Conservation (phyloP, 345 rosid genomes). For the Hibiscus trionum region DNA sequence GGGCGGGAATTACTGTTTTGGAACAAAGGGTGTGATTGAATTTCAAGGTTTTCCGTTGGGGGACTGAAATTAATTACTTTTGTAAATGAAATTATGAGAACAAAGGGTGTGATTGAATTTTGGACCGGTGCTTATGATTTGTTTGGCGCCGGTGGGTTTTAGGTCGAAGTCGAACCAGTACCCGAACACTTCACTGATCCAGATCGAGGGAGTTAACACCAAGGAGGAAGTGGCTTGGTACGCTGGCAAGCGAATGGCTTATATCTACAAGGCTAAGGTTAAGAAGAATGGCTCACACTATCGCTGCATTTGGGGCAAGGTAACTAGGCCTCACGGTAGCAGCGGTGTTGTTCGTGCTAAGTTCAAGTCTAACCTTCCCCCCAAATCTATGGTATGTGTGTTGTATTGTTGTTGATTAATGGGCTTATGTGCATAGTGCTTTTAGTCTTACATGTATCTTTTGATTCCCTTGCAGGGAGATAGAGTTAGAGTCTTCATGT, state of each 20-base stretch:
- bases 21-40: not conserved
- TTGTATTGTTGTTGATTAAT: not conserved
- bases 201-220: not conserved
- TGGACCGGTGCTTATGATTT: not conserved
- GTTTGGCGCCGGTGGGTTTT: not conserved
- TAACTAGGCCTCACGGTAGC: not conserved
- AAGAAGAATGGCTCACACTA: not conserved
- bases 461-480: not conserved
- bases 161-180: not conserved
- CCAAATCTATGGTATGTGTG: not conserved
- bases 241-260: not conserved
- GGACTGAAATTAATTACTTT: not conserved
- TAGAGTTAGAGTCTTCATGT: not conserved
- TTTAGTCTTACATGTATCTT: not conserved
- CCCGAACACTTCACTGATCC: not conserved
- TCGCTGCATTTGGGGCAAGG: conserved; percentile 2
- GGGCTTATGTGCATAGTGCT: not conserved
- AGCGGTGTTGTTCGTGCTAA: not conserved
- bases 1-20: not conserved
- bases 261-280: conserved; percentile 1
- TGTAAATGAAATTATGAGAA: not conserved
- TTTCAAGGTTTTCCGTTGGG: not conserved
- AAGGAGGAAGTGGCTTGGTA: not conserved
- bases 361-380: conserved; percentile 1
- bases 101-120: not conserved